Percentiles rank a stretch among this genome's conserved stretches.
Conservation (phyloP, 2,329 filamentous ascomycete species). For the Emmonsia crescens region DNA sequence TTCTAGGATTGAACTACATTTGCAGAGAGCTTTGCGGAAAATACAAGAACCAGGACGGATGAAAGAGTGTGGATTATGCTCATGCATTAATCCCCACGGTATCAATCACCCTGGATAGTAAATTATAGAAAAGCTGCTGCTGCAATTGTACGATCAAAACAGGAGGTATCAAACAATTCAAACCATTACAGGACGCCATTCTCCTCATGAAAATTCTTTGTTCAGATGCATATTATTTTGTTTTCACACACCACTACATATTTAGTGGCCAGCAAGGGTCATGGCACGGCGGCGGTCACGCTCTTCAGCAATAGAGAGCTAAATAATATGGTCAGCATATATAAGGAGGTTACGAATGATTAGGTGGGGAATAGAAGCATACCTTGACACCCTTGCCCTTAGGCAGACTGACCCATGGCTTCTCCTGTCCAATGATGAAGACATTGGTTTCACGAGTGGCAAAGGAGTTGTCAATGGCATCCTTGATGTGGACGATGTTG, state of each 20-base stretch:
- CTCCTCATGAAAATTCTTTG: constrained; percentile 23
- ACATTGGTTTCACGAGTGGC: constrained; percentile 99
- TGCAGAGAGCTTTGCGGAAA: not conserved
- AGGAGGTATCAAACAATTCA: constrained; percentile 1
- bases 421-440: constrained; percentile 96
- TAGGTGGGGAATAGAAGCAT: constrained; percentile 16
- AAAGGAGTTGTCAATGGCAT: constrained; percentile 99
- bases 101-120: not conserved
- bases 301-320: constrained; percentile 97
- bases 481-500: constrained; percentile 99
- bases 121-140: not conserved
- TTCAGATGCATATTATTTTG: constrained; percentile 13
- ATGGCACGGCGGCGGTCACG: constrained; percentile 87
- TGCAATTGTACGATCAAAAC: not conserved
- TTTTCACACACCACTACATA: constrained; percentile 8
- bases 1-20: not conserved
- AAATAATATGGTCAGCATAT: constrained; percentile 15
- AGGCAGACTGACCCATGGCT: constrained; percentile 98
- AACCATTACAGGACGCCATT: constrained; percentile 21
- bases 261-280: constrained; percentile 43
- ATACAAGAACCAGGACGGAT: not conserved
- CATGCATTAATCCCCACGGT: not conserved
- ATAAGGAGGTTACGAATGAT: not conserved
- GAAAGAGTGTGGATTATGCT: not conserved
- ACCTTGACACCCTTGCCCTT: constrained; percentile 99